Evolutionary conservation across 1,284 basidiomycete genomes (phyloP).

Genomic region (Mycena citricolor): DNA sequence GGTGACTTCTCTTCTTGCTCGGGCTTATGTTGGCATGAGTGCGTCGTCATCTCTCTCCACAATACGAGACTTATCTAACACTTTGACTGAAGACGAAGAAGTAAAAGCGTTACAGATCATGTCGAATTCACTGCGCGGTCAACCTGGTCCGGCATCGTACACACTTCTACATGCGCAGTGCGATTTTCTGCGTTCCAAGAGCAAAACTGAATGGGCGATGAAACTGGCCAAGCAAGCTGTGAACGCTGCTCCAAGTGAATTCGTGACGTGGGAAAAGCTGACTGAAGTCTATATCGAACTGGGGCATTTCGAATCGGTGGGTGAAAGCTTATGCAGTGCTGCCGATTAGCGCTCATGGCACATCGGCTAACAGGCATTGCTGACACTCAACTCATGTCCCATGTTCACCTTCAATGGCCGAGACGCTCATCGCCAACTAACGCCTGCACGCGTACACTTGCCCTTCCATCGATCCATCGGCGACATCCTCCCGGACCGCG

Average conservation of each 20-base stretch:
- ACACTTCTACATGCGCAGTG: conserved; percentile 93
- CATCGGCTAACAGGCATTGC: conserved; percentile 50
- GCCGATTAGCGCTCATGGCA: conserved; percentile 4
- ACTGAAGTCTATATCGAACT: conserved; percentile 94
- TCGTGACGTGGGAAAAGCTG: conserved; percentile 97
- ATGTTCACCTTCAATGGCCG: conserved; percentile 99
- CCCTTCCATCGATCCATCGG: conserved; percentile 86
- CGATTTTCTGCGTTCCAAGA: conserved; percentile 89
- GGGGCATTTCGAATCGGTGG: conserved; percentile 76
- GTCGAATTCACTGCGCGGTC: conserved; percentile 78
- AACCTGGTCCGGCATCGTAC: conserved; percentile 78
- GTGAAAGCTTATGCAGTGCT: conserved; percentile 18
- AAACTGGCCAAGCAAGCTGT: conserved; percentile 93
- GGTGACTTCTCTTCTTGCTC: conserved; percentile 85
- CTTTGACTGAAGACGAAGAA: conserved; percentile 80
- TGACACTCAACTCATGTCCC: conserved; percentile 97
- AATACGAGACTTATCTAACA: no score
- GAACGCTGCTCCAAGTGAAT: conserved; percentile 97
- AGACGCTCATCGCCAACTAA: conserved; percentile 87
- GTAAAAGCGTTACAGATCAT: conserved; percentile 98
- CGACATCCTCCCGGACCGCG: conserved; percentile 73
- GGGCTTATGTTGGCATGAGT: conserved; percentile 98
- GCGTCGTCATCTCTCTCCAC: conserved; percentile 34
- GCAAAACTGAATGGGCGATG: conserved; percentile 85
- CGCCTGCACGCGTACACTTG: conserved; percentile 81